Percentiles rank a stretch among this genome's conserved stretches.
Evolutionary conservation across 2,329 filamentous ascomycete genomes (phyloP).

Genomic region (Paraphaeosphaeria sporulosa): DNA sequence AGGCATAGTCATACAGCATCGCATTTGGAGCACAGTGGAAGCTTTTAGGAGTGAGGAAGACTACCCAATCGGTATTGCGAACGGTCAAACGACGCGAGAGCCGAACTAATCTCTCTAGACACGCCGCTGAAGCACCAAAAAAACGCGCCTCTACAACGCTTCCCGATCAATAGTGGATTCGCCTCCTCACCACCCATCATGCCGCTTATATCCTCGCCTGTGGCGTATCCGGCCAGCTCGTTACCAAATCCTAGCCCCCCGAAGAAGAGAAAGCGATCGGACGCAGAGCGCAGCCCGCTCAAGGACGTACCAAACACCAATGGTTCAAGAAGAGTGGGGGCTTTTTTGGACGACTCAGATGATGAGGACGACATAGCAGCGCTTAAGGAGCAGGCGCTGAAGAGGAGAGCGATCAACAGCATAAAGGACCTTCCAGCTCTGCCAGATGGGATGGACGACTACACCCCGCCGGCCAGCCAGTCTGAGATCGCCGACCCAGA

Average conservation of each 20-base stretch:
- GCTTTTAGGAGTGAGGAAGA: constrained; percentile 60
- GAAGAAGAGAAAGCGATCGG: constrained; percentile 48
- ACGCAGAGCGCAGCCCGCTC: constrained; percentile 39
- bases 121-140: constrained; percentile 39
- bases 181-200: constrained; percentile 62
- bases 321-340: constrained; percentile 43
- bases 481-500: constrained; percentile 38
- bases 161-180: constrained; percentile 25
- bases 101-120: constrained; percentile 38
- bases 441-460: constrained; percentile 33
- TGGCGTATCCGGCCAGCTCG: constrained; percentile 63
- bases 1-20: constrained; percentile 60
- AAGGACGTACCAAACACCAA: constrained; percentile 46
- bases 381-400: constrained; percentile 48
- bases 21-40: constrained; percentile 57
- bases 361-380: constrained; percentile 52
- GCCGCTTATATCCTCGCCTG: constrained; percentile 67
- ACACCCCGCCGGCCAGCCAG: constrained; percentile 47
- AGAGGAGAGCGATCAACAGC: constrained; percentile 42
- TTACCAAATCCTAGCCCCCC: constrained; percentile 46
- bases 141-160: constrained; percentile 16
- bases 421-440: constrained; percentile 35
- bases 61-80: constrained; percentile 40
- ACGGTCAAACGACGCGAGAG: constrained; percentile 6
- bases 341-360: constrained; percentile 51